Evolutionary conservation across 2,329 filamentous ascomycete species (phyloP), one percentile per base, ranked within the genome.

Genomic region (Penicillium sp.): DNA sequence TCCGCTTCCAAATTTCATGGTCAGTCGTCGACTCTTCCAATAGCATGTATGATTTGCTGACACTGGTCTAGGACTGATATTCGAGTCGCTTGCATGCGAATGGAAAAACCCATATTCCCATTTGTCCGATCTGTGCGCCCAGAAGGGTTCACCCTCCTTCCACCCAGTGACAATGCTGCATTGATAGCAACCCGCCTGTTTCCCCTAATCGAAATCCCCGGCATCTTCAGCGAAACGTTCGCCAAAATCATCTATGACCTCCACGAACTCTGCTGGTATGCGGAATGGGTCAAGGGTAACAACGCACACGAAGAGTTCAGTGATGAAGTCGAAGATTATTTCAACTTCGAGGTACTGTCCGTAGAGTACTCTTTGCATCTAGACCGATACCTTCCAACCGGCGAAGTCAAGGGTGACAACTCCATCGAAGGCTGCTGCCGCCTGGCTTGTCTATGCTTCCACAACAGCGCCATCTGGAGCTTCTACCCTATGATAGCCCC

Each of bases 1-100:
- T 75, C 33, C 72, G 72, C 45, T 73, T 70, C 55, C 73, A 75
- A 42, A 73, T 75, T 23, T 72, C 72, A 65, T 75, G 73, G 73
- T 75, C 27, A 46, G 69, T 61, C 33, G 12, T 26, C 15, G 15
- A 27, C 5, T 1, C 2, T 15, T n/a, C 1, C 8, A n/a, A 14
- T n/a, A 31, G 12, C 27, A 18, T 6, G 14, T 26, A 15, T 11
- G 6, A 6, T 12, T 44, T 26, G 42, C 51, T 57, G 53, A 60
- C 54, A 8, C 49, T 41, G 6, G 9, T 18, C n/a, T 25, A 75
- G 73, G 73, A 75, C 72, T 29, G 73, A 75, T 55, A 72, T 75
- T 29, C 71, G 73, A 45, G 71, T 74, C 20, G 72, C 72, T 49
- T 74, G 70, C 57, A 73, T 75, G 70, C 64, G 68, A 11, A 63